Percentiles rank a stretch among this genome's conserved stretches.
Conservation (phyloP, 2,329 filamentous ascomycete species). For the Epichloe sibirici region DNA sequence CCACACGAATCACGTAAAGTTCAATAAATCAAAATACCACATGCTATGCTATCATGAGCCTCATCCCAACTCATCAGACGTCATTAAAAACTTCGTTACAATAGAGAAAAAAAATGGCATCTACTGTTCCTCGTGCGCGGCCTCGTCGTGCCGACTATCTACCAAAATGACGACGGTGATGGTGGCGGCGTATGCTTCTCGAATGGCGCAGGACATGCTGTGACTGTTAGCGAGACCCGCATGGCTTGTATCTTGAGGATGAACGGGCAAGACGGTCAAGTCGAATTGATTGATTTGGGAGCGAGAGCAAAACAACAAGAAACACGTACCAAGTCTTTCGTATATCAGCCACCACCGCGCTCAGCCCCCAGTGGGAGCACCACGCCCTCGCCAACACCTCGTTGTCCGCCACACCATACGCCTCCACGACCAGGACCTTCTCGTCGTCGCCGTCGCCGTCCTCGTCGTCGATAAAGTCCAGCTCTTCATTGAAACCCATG, state of each 20-base stretch:
- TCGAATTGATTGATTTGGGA: no score
- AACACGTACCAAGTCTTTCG: conserved; percentile 51
- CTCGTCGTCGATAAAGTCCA: conserved; percentile 15
- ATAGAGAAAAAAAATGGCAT: neutral
- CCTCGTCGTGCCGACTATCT: conserved; percentile 35
- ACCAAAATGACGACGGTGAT: conserved; percentile 60
- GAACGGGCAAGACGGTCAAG: no score
- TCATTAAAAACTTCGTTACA: neutral
- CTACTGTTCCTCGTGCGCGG: conserved; percentile 23
- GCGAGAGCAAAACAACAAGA: neutral
- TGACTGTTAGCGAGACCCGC: conserved; percentile 9
- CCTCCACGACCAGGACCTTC: conserved; percentile 58
- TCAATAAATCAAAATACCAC: neutral
- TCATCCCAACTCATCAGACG: neutral
- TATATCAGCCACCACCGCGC: conserved; percentile 57
- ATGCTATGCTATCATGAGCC: conserved; percentile 3
- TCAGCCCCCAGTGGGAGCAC: conserved; percentile 65
- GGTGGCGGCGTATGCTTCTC: conserved; percentile 64
- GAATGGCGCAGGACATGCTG: conserved; percentile 60
- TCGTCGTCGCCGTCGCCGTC: conserved; percentile 41
- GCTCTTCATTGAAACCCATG: conserved; percentile 10
- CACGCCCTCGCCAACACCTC: conserved; percentile 66
- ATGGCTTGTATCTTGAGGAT: neutral
- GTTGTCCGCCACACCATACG: conserved; percentile 61
- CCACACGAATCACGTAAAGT: no score